Evolutionary conservation across 164 flowering plant species (phyloP).

Genomic region (Liriodendron chinense): DNA sequence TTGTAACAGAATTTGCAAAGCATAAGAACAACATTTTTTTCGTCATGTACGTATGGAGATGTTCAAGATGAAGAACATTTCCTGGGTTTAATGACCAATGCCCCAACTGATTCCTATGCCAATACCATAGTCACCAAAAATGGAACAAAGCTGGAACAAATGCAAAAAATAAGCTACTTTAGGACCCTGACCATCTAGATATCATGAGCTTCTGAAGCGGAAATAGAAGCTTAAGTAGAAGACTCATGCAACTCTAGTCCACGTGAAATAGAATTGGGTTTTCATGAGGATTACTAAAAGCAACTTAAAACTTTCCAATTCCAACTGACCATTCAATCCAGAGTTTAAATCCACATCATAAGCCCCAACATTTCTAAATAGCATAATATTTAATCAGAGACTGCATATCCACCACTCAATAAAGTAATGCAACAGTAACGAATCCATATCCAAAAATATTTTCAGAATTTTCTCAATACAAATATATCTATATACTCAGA

Average conservation of each 20-base stretch:
- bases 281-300: not conserved
- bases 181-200: not conserved
- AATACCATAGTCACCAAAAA: too few relatives aligned
- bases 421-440: slow-evolving; percentile 24
- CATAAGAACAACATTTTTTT: too few relatives aligned
- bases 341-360: not conserved
- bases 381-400: slow-evolving; percentile 11
- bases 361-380: slow-evolving; percentile 5
- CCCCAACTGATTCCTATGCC: too few relatives aligned
- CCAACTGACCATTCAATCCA: slow-evolving; percentile 6
- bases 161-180: not conserved
- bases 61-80: too few relatives aligned
- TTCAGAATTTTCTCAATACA: slow-evolving; percentile 8
- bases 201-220: not conserved
- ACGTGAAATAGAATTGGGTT: not conserved
- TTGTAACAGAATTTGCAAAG: too few relatives aligned
- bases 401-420: slow-evolving; percentile 19
- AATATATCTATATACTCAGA: not conserved
- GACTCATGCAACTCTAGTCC: not conserved
- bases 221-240: not conserved
- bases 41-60: too few relatives aligned
- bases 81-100: too few relatives aligned
- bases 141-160: too few relatives aligned
- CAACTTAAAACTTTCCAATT: slow-evolving; percentile 1
- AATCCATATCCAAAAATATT: slow-evolving; percentile 10